A percentile compares a stretch with the other conserved stretches of the same genome.
Conservation (phyloP, 2,329 filamentous ascomycete genomes). For the Fusarium scirpi region DNA sequence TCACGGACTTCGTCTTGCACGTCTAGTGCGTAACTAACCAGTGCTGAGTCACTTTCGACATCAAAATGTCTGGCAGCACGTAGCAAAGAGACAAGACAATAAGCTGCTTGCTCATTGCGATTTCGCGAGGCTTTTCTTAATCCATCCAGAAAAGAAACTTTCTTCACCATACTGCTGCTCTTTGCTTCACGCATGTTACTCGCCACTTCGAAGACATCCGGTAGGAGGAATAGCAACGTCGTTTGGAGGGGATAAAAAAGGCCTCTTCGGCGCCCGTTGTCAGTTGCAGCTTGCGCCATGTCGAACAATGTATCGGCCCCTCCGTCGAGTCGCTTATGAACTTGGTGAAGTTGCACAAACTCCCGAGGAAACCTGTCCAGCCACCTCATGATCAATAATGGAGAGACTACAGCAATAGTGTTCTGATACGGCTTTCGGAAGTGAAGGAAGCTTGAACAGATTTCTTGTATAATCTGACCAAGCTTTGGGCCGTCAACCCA, state of each 20-base stretch:
- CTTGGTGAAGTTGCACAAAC: slow-evolving; percentile 72
- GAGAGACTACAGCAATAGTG: slow-evolving; percentile 71
- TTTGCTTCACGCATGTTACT: slow-evolving; percentile 75
- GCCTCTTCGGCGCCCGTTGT: slow-evolving; percentile 66
- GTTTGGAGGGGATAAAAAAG: slow-evolving; percentile 73
- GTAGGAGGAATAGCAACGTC: slow-evolving; percentile 71
- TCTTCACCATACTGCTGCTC: slow-evolving; percentile 72
- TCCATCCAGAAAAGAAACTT: slow-evolving; percentile 73
- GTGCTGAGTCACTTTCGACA: slow-evolving; percentile 70
- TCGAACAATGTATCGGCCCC: slow-evolving; percentile 76
- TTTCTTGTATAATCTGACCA: slow-evolving; percentile 71
- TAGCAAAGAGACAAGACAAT: slow-evolving; percentile 72
- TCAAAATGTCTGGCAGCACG: slow-evolving; percentile 74
- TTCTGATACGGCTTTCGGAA: slow-evolving; percentile 74
- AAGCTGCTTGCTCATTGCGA: slow-evolving; percentile 74
- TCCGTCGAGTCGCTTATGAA: slow-evolving; percentile 71
- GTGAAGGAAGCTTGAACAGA: slow-evolving; percentile 75
- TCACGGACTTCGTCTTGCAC: slow-evolving; percentile 76
- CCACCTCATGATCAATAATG: slow-evolving; percentile 73
- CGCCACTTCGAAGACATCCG: slow-evolving; percentile 77
- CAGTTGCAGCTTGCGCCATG: slow-evolving; percentile 72
- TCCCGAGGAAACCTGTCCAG: slow-evolving; percentile 73
- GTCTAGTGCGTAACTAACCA: slow-evolving; percentile 76
- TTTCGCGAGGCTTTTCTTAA: slow-evolving; percentile 73
- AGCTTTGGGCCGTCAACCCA: slow-evolving; percentile 74